Base-by-base conservation (phyloP, 768 basidiomycete genomes). In the Boletus subparvulus region DNA sequence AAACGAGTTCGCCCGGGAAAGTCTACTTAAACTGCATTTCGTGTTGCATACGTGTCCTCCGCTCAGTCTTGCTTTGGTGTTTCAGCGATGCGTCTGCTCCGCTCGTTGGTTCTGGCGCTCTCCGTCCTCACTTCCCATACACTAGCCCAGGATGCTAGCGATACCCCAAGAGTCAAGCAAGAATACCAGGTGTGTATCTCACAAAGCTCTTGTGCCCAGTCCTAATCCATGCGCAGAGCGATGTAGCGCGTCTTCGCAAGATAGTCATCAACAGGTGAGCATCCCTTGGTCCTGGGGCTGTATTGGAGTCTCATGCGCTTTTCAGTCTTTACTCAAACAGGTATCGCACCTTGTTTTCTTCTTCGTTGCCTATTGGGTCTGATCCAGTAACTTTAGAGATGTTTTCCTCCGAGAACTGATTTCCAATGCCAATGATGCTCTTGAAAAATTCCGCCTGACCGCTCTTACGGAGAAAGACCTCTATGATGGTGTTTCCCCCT, bases 351-450 rank as follows among this genome's bases (percentile, higher is more conserved):
- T 45, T 11, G 26, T 35, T n/a, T 52, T 21, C 52, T 40, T 9
- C 35, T 33, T 50, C 26, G n/a, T 37, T 19, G 39, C 17, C 8
- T 39, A 42, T 41, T 47, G 36, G 58, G 30, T 40, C 47, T 53
- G 37, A 62, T 50, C 7, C n/a, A 30, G 51, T 16, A 32, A 35
- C 46, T 8, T 19, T 24, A 91, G 89, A 65, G 90, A 92, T 41
- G 84, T 92, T 28, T 93, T 92, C 70, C 80, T 93, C 47, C 91
- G 95, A 43, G 95, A 98, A 72, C 78, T 95, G 47, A 83, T 95
- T 62, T 95, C 93, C 8, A 96, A 96, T 67, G 90, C 95, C 41
- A 97, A 98, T 70, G 97, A 99, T 69, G 97, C 97, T 2, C 77
- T 98, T 50, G 96, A 98, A 72, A 98, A 98, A 72, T 81, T 96